These are phyloP conservation scores for Globisporangium abappressorium DNA, from an alignment of 352 stramenopile genomes.

Conservation along the genomic window DNA sequence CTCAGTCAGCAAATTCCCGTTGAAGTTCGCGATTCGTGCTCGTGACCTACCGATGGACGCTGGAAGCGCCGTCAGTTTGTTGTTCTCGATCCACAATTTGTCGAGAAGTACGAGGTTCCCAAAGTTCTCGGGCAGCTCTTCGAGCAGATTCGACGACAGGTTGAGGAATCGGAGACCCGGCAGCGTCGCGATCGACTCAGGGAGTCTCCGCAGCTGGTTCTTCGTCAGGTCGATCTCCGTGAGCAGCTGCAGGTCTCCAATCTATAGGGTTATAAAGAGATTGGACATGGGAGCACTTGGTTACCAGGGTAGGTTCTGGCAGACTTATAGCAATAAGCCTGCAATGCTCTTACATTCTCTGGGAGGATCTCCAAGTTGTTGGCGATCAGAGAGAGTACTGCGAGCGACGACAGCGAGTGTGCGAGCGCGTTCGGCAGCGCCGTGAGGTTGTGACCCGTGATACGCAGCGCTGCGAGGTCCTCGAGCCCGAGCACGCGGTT, in stretches of 20 bases:
- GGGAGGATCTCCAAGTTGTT: conserved; percentile 44
- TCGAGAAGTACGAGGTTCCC: conserved; percentile 32
- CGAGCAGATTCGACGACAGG: conserved; percentile 49
- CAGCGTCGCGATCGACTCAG: conserved; percentile 45
- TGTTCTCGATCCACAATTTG: conserved; percentile 54
- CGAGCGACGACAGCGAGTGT: conserved; percentile 29
- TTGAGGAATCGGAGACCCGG: conserved; percentile 34
- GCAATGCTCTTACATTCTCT: conserved; percentile 32
- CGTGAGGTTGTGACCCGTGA: conserved; percentile 43
- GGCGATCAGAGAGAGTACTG: conserved; percentile 49
- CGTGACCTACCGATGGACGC: conserved; percentile 36
- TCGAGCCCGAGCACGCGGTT: conserved; percentile 35
- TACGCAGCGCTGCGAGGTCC: conserved; percentile 46
- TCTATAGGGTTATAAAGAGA: conserved; percentile 13
- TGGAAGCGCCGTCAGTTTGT: conserved; percentile 40
- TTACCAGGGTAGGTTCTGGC: neutral
- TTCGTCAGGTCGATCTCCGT: conserved; percentile 60
- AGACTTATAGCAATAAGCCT: neutral
- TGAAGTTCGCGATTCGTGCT: conserved; percentile 42
- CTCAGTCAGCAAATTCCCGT: conserved; percentile 31
- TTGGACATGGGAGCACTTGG: neutral
- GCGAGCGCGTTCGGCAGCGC: conserved; percentile 32
- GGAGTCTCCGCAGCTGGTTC: conserved; percentile 44
- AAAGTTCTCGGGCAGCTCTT: conserved; percentile 42
- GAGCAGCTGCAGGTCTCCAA: conserved; percentile 33